Evolutionary conservation across 352 stramenopile species (phyloP).

Genomic region (Pythium dissotocum): DNA sequence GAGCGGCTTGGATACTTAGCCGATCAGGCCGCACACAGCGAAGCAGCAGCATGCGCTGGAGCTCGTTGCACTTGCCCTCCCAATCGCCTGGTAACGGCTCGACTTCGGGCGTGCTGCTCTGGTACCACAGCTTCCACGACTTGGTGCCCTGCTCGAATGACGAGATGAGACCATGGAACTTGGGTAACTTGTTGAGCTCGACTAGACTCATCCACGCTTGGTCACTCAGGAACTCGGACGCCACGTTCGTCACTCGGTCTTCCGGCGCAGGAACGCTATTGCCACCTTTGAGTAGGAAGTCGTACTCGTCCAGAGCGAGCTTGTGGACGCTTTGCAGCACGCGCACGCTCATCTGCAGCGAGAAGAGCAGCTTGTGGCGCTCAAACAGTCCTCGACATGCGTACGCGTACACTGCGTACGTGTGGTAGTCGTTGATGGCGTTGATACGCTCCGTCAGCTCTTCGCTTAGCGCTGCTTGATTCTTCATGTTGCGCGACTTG

Average conservation of each 20-base stretch:
- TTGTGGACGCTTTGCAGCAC: conserved; percentile 92
- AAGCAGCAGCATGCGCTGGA: conserved; percentile 94
- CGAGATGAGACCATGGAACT: conserved; percentile 88
- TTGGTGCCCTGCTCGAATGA: conserved; percentile 90
- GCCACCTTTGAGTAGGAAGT: conserved; percentile 93
- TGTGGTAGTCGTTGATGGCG: conserved; percentile 96
- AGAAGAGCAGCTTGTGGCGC: conserved; percentile 95
- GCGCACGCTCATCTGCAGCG: conserved; percentile 92
- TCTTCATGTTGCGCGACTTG: conserved; percentile 80
- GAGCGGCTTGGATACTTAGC: conserved; percentile 89
- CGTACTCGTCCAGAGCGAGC: conserved; percentile 91
- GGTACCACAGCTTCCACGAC: conserved; percentile 82
- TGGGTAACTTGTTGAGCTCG: conserved; percentile 89
- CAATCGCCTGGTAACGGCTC: conserved; percentile 91
- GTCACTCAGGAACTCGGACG: conserved; percentile 86
- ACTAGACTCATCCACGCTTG: conserved; percentile 89
- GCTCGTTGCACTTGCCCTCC: conserved; percentile 92
- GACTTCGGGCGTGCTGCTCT: conserved; percentile 89
- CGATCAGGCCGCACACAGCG: conserved; percentile 92
- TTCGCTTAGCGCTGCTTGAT: conserved; percentile 75
- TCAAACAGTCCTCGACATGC: conserved; percentile 95
- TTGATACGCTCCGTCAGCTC: conserved; percentile 88
- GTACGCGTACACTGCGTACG: conserved; percentile 94
- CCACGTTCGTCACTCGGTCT: conserved; percentile 80
- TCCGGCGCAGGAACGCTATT: conserved; percentile 53